Evolutionary conservation across 179 eudicot species (phyloP).

Genomic region (Kewa caespitosa): DNA sequence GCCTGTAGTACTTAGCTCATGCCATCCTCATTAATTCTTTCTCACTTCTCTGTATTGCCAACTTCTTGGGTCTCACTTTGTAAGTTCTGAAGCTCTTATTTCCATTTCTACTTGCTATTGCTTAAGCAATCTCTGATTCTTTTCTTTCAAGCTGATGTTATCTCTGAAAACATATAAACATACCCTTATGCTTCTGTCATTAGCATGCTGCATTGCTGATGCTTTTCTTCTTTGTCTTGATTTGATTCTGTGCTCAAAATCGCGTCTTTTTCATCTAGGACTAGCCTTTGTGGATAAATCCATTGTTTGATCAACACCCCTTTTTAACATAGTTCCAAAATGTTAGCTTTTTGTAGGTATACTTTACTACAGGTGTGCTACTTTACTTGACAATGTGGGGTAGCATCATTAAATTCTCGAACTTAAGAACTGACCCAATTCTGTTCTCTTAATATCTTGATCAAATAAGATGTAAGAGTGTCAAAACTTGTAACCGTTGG

Average conservation of each 20-base stretch:
- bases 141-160: too few relatives aligned
- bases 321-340: too few relatives aligned
- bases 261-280: not conserved
- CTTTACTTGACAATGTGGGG: conserved; percentile 21
- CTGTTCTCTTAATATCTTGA: not conserved
- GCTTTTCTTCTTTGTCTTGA: not conserved
- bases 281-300: not conserved
- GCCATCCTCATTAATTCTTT: too few relatives aligned
- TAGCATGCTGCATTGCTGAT: not conserved
- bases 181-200: too few relatives aligned
- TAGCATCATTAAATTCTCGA: conserved; percentile 10
- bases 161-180: too few relatives aligned
- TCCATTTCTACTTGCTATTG: too few relatives aligned
- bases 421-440: conserved; percentile 9
- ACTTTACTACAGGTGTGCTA: not conserved
- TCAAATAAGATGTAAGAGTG: not conserved
- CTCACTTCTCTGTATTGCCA: too few relatives aligned
- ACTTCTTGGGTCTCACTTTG: too few relatives aligned
- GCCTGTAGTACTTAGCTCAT: too few relatives aligned
- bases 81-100: too few relatives aligned
- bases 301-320: not conserved
- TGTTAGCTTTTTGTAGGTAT: not conserved
- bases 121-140: not conserved
- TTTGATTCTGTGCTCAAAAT: not conserved
- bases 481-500: not conserved